phyloP scores from a whole-genome alignment of 2,329 filamentous ascomycete species.

The Verticillium tricorpus region DNA sequence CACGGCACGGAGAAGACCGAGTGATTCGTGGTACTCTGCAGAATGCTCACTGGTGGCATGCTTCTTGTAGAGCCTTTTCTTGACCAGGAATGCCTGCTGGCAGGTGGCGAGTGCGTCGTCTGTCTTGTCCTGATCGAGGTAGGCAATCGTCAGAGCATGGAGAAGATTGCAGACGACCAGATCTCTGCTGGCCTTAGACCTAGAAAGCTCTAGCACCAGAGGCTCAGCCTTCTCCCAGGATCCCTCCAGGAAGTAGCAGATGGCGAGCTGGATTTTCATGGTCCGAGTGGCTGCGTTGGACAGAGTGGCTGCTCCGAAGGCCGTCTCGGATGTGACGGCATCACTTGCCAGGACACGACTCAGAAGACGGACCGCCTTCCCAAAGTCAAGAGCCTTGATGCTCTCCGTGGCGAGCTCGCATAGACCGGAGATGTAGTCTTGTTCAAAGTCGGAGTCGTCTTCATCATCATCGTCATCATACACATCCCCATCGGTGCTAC shows the following conservation, averaged over 20 bases:
- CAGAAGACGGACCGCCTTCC: slow-evolving; percentile 6
- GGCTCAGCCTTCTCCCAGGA: slow-evolving; percentile 16
- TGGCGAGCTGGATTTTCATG: slow-evolving; percentile 16
- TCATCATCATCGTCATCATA: slow-evolving; percentile 1
- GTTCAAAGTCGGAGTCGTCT: not conserved
- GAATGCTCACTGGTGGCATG: slow-evolving; percentile 1
- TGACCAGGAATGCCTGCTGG: slow-evolving; percentile 6
- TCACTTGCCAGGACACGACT: not conserved
- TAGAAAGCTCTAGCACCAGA: slow-evolving; percentile 11
- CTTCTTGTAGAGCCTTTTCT: slow-evolving; percentile 15
- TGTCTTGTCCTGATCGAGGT: slow-evolving; percentile 16
- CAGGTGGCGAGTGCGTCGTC: slow-evolving; percentile 17
- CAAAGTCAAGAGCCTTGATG: slow-evolving; percentile 19
- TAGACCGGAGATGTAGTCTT: slow-evolving; percentile 12
- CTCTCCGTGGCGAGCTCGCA: slow-evolving; percentile 17
- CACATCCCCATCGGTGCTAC: slow-evolving; percentile 4
- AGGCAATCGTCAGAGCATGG: slow-evolving; percentile 16
- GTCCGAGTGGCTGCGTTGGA: slow-evolving; percentile 4
- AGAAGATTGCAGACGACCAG: slow-evolving; percentile 16
- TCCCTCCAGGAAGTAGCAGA: slow-evolving; percentile 17
- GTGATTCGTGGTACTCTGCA: slow-evolving; percentile 14
- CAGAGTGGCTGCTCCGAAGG: slow-evolving; percentile 5
- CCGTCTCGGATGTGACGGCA: slow-evolving; percentile 4
- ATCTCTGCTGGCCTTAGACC: slow-evolving; percentile 9
- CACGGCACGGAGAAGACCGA: slow-evolving; percentile 18